Evolutionary conservation across 306 rosid genomes (phyloP).

Genomic region (Notholithocarpus densiflorus): DNA sequence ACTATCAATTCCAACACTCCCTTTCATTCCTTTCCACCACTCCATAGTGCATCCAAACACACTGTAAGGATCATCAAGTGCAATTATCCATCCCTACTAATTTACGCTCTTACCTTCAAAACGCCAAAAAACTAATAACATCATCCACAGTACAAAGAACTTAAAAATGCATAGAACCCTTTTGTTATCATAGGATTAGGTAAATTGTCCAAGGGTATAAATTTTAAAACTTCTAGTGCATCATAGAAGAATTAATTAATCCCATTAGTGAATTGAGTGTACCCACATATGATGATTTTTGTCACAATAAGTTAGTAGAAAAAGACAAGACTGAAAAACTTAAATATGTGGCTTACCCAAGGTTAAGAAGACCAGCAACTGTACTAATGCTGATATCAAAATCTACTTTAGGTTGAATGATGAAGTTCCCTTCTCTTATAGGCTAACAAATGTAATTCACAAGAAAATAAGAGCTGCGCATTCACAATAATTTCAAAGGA

Average conservation of each 20-base stretch:
- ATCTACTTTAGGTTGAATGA: conserved; percentile 99
- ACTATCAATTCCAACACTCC: too few species aligned
- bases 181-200: not conserved
- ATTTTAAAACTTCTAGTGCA: not conserved
- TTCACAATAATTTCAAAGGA: not conserved
- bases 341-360: conserved; percentile 65
- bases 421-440: conserved; percentile 94
- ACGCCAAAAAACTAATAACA: not conserved
- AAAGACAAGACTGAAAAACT: not conserved
- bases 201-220: not conserved
- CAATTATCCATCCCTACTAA: not conserved
- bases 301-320: not conserved
- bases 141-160: not conserved
- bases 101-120: not conserved
- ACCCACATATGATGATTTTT: not conserved
- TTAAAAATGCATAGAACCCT: not conserved
- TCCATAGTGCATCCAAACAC: too few species aligned
- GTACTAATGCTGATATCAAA: conserved; percentile 94
- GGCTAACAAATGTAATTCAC: conserved; percentile 54
- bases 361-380: conserved; percentile 96
- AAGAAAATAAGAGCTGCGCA: conserved; percentile 5
- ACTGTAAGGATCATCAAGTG: not conserved
- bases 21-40: too few species aligned
- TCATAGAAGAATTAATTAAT: not conserved
- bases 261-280: not conserved